Conservation (phyloP, 2,329 filamentous ascomycete species). For the Botrytis fabae region DNA sequence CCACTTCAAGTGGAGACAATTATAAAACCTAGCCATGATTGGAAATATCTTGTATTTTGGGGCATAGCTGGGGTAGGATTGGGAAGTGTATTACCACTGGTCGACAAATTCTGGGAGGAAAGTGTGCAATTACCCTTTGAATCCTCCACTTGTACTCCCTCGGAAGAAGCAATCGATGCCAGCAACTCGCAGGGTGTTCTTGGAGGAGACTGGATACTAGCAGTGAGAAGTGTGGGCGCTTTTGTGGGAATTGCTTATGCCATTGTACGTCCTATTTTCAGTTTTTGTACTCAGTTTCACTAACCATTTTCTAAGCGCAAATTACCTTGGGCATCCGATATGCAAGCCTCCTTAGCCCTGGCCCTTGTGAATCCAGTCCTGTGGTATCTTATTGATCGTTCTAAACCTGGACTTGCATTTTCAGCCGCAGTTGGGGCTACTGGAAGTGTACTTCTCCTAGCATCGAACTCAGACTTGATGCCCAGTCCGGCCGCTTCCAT, state of each 20-base stretch:
- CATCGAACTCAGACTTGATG: constrained; percentile 75
- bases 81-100: constrained; percentile 78
- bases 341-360: constrained; percentile 89
- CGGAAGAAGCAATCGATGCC: constrained; percentile 31
- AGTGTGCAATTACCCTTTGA: neutral
- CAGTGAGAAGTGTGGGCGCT: constrained; percentile 67
- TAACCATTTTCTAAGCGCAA: constrained; percentile 60
- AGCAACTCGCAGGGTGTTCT: constrained; percentile 40
- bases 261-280: constrained; percentile 67
- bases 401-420: constrained; percentile 78
- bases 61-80: constrained; percentile 74
- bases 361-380: constrained; percentile 88
- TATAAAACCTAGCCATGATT: constrained; percentile 49
- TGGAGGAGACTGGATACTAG: constrained; percentile 72
- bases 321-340: constrained; percentile 88
- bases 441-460: constrained; percentile 73
- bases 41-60: constrained; percentile 78
- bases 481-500: constrained; percentile 57
- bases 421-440: constrained; percentile 71
- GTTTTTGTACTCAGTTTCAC: constrained; percentile 24
- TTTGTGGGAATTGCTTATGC: constrained; percentile 75
- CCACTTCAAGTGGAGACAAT: constrained; percentile 55
- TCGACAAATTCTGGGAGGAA: constrained; percentile 74
- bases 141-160: constrained; percentile 16
- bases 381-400: constrained; percentile 95